Base-by-base conservation (phyloP, 2,329 filamentous ascomycete species). In the Zarea fungicola region DNA sequence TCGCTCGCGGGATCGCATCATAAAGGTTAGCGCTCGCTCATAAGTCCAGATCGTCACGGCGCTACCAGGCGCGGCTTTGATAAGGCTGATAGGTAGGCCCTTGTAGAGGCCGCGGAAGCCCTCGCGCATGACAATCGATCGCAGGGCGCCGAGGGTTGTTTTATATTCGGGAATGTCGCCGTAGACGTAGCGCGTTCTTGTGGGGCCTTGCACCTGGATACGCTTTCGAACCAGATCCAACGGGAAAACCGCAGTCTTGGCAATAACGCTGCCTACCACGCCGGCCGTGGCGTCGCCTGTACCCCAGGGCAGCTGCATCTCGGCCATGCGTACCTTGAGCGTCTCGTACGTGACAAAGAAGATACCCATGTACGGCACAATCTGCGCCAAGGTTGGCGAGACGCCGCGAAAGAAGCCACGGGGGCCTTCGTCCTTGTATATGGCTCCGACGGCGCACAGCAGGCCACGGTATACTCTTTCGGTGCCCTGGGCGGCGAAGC, bases 11-110 rank as follows among this genome's bases (percentile, higher is more conserved):
- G 68, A 52, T 16, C 58, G 59, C 26, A 75, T 70, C 52, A 92
- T 70, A 19, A 81, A 56, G 43, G 73, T 77, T 69, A 96, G 71
- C 16, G 79, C 79, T 60, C 84, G 75, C 71, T 96, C 91, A 67
- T 96, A 96, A 2, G 89, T 95, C 89, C 90, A 96, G 75, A 96
- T 88, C 0, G 91, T 96, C 26, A 96, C 81, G 6, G 91, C 89
- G 65, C 88, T 93, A 23, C 88, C 83, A n/a, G 93, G 93, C 19
- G 92, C 93, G 26, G 92, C 89, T 73, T 99, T 99, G 57, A 97
- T 65, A 62, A 99, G 69, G 64, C 90, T 92, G 49, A 97, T 90
- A 1, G 84, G 85, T 63, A 99, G 70, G 0, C 93, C 93, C 47
- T 91, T 79, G 66, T 97, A 99, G 58, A 97, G 65, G 0, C 92